Base-by-base conservation (phyloP, 2,329 filamentous ascomycete genomes). In the Fusarium bulbicola region DNA sequence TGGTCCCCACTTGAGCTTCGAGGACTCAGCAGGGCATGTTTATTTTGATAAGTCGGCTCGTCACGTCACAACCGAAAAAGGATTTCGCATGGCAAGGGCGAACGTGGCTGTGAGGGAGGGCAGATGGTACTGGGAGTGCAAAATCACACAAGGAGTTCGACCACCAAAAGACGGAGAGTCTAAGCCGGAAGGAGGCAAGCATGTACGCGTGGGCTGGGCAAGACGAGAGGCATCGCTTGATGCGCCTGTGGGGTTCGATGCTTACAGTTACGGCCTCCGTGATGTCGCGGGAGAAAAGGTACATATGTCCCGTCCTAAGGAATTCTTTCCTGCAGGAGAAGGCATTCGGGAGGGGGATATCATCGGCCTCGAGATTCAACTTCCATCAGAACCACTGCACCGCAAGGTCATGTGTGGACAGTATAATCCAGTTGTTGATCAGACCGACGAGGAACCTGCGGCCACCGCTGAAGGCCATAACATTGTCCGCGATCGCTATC, bases 91-190 rank as follows among this genome's bases (percentile, higher is more conserved):
- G 87, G 92, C 93, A 5, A 90, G 95, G 43, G 95, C 94, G 18
- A 99, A 99, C 77, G 92, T 98, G 1, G 94, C 93, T 30, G 93
- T 95, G 9, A 88, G 96, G 50, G 93, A 98, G 82, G 96, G 96
- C 2, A 90, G 93, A 37, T 94, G 94, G 86, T 99, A 97, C 82
- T 99, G 95, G 86, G 96, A 99, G 83, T 95, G 95, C 82, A 95
- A 93, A 78, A 90, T 99, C 60, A 92, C 95, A 15, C 90, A 91
- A 73, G 96, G 96, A 40, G 91, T 93, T 56, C 80, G 80, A 14
- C 77, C 80, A 46, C 75, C 80, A 13, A 82, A 82, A 50, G 81
- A 84, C 15, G 79, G 81, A 6, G 84, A 85, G 11, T 81, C 81
- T 39, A 86, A 85, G 50, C 79, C 82, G 21, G 84, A 86, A 36